Evolutionary conservation across 2,329 filamentous ascomycete genomes (phyloP).

Genomic region (Raffaelea albimanens): DNA sequence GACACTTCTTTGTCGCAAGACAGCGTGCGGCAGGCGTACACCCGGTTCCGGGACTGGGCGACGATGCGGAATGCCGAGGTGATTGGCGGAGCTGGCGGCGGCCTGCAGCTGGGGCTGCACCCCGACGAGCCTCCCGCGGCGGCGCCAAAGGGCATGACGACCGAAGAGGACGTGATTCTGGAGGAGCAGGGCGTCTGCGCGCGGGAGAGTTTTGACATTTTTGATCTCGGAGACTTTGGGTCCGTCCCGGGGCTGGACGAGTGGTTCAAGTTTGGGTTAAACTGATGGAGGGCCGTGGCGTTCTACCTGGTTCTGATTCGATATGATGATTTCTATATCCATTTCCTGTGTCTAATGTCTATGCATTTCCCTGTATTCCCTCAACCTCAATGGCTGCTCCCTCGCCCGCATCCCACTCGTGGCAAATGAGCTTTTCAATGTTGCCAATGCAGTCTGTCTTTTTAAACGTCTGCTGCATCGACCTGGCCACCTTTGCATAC

Average conservation of each 20-base stretch:
- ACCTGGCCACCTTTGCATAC: slow-evolving; percentile 14
- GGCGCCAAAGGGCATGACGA: not conserved
- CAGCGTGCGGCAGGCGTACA: not conserved
- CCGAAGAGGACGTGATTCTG: not conserved
- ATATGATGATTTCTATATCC: no score
- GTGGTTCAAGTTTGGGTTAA: not conserved
- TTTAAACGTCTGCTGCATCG: slow-evolving; percentile 19
- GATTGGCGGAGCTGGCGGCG: not conserved
- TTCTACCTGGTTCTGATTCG: no score
- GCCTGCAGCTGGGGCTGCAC: not conserved
- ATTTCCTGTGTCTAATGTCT: no score
- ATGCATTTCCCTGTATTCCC: no score
- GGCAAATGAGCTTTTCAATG: slow-evolving; percentile 16
- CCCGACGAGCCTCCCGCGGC: not conserved
- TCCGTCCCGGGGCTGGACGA: not conserved
- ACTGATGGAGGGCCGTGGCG: no score
- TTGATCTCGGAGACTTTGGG: not conserved
- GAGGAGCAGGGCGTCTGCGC: not conserved
- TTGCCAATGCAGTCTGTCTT: slow-evolving; percentile 20
- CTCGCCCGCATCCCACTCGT: no score
- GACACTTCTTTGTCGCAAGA: not conserved
- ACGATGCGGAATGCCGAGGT: not conserved
- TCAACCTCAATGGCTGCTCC: not conserved
- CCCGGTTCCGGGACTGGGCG: not conserved
- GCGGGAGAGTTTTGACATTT: not conserved